phyloP scores from a whole-genome alignment of 2,329 filamentous ascomycete genomes.

The Rhynchosporium graminicola region DNA sequence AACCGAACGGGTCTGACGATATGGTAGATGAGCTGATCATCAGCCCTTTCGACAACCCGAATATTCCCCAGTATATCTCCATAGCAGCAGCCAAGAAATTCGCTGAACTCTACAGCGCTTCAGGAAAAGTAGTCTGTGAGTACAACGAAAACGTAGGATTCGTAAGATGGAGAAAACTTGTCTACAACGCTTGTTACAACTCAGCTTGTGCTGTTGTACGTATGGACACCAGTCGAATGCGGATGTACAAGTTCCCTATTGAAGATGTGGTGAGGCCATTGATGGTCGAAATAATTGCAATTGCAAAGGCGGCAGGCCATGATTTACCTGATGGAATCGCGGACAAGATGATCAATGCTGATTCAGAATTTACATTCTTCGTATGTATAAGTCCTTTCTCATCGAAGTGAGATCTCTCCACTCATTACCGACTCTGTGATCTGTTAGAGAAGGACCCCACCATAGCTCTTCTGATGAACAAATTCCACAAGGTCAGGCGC shows the following conservation, averaged over 20 bases:
- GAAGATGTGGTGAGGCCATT: constrained; percentile 36
- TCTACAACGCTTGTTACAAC: constrained; percentile 37
- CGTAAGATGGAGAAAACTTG: constrained; percentile 34
- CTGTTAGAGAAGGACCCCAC: neutral
- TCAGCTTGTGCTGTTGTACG: constrained; percentile 31
- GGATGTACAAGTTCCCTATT: constrained; percentile 38
- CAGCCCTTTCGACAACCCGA: constrained; percentile 29
- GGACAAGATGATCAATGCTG: constrained; percentile 46
- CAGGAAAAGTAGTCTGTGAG: constrained; percentile 28
- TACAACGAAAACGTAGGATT: constrained; percentile 32
- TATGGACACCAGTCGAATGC: constrained; percentile 33
- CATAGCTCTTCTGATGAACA: neutral
- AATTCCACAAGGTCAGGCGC: neutral
- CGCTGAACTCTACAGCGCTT: constrained; percentile 31
- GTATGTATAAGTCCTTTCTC: neutral
- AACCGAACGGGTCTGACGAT: neutral
- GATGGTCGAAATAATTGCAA: constrained; percentile 36
- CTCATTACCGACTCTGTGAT: too few relatives aligned
- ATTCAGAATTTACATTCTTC: constrained; percentile 50
- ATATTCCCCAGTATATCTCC: constrained; percentile 21
- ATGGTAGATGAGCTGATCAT: constrained; percentile 28
- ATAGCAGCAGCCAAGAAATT: constrained; percentile 29
- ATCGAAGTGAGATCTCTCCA: neutral
- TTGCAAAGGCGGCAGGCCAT: constrained; percentile 34
- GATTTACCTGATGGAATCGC: constrained; percentile 31